Conservation (phyloP, 2,329 filamentous ascomycete species). For the Xenoacremonium recifei region DNA sequence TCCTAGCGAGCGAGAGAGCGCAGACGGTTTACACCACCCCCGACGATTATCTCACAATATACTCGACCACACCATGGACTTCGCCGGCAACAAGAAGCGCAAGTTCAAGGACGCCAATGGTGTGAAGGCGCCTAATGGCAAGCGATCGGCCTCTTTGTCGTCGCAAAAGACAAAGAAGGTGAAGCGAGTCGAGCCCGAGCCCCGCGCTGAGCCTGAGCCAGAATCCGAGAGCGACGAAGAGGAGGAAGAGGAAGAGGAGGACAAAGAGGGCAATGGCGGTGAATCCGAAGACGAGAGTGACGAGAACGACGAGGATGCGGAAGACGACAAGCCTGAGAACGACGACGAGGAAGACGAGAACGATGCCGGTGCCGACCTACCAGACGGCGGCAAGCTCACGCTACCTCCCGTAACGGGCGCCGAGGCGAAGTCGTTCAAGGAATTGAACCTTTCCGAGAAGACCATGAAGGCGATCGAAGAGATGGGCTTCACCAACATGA, state of each 20-base stretch:
- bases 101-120: conserved; percentile 37
- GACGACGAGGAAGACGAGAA: conserved; percentile 31
- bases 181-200: conserved; percentile 34
- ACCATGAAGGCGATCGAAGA: conserved; percentile 84
- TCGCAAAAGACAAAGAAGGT: conserved; percentile 42
- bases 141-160: conserved; percentile 22
- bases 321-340: conserved; percentile 22
- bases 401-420: conserved; percentile 52
- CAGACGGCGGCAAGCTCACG: conserved; percentile 42
- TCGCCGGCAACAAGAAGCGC: conserved; percentile 43
- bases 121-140: conserved; percentile 22
- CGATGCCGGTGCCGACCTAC: conserved; percentile 32
- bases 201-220: conserved; percentile 23
- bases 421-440: conserved; percentile 69
- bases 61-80: conserved; percentile 30
- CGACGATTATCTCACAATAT: conserved; percentile 4
- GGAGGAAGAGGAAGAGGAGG: conserved; percentile 26
- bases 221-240: conserved; percentile 26
- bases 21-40: background rate
- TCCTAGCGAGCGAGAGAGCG: conserved; percentile 10
- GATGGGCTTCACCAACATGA: conserved; percentile 96
- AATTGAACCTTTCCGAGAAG: conserved; percentile 83
- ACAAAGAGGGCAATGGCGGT: conserved; percentile 22
- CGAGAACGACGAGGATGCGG: conserved; percentile 26
- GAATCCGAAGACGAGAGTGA: conserved; percentile 27